Evolutionary conservation across 208 protist genomes (phyloP).

Genomic region (Porcisia deanei): DNA sequence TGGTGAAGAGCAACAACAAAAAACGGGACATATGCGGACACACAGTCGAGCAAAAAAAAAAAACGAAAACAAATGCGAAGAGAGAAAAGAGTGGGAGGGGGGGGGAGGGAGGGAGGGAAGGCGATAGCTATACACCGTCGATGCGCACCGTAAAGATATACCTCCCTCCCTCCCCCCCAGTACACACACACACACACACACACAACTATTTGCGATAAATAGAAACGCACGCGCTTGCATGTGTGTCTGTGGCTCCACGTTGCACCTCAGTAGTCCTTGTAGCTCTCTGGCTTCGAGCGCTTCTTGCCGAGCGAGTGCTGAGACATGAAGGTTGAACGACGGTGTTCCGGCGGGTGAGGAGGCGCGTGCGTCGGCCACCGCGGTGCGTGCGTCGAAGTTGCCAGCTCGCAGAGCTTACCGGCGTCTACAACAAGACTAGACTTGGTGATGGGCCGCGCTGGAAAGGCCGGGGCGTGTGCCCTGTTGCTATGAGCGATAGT

Average conservation of each 20-base stretch:
- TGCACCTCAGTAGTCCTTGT: constrained; percentile 47
- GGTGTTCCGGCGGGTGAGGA: constrained; percentile 9
- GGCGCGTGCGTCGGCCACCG: constrained; percentile 20
- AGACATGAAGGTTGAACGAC: constrained; percentile 14
- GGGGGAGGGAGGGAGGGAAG: not conserved
- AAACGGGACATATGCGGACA: too few relatives aligned
- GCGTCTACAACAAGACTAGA: not conserved
- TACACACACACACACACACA: not conserved
- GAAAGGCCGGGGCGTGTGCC: constrained; percentile 1
- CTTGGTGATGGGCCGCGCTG: constrained; percentile 18
- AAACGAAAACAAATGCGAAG: not conserved
- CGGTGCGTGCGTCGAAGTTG: constrained; percentile 9
- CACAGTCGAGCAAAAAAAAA: too few relatives aligned
- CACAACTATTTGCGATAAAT: not conserved
- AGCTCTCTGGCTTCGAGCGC: constrained; percentile 68
- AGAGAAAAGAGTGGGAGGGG: not conserved
- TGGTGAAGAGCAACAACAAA: too few relatives aligned
- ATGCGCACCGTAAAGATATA: not conserved
- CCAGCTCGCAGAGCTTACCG: constrained; percentile 16
- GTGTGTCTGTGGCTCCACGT: not conserved
- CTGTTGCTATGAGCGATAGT: constrained; percentile 1
- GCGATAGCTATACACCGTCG: not conserved
- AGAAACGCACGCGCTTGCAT: too few relatives aligned
- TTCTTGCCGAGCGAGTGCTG: constrained; percentile 52
- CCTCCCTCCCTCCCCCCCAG: not conserved